Base-by-base conservation (phyloP, 495 filamentous ascomycete species). In the Evansstolkia leycettana region DNA sequence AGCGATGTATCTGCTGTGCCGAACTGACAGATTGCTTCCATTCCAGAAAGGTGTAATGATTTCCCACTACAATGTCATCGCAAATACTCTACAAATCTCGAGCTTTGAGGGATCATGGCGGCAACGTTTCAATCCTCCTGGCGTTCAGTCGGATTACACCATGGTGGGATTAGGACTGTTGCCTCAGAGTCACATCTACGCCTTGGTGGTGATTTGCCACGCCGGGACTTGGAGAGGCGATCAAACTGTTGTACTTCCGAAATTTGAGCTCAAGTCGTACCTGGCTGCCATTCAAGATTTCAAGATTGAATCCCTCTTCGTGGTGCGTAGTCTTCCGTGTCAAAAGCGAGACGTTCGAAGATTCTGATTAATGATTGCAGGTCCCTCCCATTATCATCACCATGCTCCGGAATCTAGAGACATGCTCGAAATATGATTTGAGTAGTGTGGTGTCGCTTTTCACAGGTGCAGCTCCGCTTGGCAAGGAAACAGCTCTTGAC, bases 1-100 rank as follows among this genome's bases (percentile, higher is more conserved):
- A 23, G 9, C 4, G 20, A 23, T 5, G 20, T 5, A 23, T 23
- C 4, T 5, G 9, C 4, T 23, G 20, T 4, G 20, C 9, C 20
- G 20, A 9, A 23, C 20, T 23, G 20, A 23, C 20, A 5, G n/a
- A 5, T 23, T 23, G 20, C 9, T 23, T 9, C 20, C 5, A 4
- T 23, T 23, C 11, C 36, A 89, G 79, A 94, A 94, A 85, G 86
- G 84, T 17, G 86, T 92, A 25, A 93, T 86, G 85, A 85, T 94
- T 42, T 80, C 84, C 10, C 87, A 94, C 56, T 58, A 65, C 11
- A 94, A 94, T 50, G 80, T 93, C 12, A 94, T 94, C 33, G 75
- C 84, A 18, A 94, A 93, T 46, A 69, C 74, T 1, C 50, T 90
- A 46, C 80, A 87, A 46, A 66, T 77, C 37, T 40, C 48, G 12